A percentile compares a stretch with the other conserved stretches of the same genome.
Conservation (phyloP, 768 basidiomycete species). For the Chalciporus piperatus region DNA sequence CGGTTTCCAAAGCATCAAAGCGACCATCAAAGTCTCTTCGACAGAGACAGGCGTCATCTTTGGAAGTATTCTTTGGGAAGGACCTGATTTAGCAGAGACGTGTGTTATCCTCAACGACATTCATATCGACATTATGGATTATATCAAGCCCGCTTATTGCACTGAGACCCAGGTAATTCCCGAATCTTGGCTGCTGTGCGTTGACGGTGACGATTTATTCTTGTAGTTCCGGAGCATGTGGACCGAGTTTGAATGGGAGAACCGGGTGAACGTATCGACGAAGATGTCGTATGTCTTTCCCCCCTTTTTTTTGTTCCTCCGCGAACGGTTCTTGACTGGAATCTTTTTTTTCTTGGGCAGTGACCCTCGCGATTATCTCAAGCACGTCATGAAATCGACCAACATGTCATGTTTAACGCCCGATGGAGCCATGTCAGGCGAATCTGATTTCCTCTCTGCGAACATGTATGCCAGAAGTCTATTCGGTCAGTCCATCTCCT, state of each 20-base stretch:
- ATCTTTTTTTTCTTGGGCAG: conserved; percentile 34
- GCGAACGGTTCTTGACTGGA: not conserved
- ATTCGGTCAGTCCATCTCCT: conserved; percentile 73
- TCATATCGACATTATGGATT: conserved; percentile 86
- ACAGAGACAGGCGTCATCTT: conserved; percentile 99
- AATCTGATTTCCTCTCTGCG: conserved; percentile 95
- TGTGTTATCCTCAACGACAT: conserved; percentile 96
- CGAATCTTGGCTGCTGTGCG: not conserved
- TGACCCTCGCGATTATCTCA: conserved; percentile 84
- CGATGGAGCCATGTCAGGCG: conserved; percentile 81
- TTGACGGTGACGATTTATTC: conserved; percentile 3
- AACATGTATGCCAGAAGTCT: conserved; percentile 95
- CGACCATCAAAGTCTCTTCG: conserved; percentile 96
- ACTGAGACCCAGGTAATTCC: conserved; percentile 81
- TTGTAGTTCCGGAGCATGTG: conserved; percentile 93
- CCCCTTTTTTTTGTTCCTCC: not conserved
- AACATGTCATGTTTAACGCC: conserved; percentile 98
- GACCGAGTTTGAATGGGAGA: conserved; percentile 99
- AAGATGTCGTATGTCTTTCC: conserved; percentile 63
- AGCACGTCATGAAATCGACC: conserved; percentile 93
- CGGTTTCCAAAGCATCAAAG: conserved; percentile 97
- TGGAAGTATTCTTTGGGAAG: conserved; percentile 96
- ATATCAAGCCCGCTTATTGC: conserved; percentile 69
- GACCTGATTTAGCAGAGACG: conserved; percentile 79
- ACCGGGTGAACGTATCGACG: conserved; percentile 91